Percentiles rank a stretch among this genome's conserved stretches.
Evolutionary conservation across 73 alveolate species (phyloP).

Genomic region (Paramecium primaurelia): DNA sequence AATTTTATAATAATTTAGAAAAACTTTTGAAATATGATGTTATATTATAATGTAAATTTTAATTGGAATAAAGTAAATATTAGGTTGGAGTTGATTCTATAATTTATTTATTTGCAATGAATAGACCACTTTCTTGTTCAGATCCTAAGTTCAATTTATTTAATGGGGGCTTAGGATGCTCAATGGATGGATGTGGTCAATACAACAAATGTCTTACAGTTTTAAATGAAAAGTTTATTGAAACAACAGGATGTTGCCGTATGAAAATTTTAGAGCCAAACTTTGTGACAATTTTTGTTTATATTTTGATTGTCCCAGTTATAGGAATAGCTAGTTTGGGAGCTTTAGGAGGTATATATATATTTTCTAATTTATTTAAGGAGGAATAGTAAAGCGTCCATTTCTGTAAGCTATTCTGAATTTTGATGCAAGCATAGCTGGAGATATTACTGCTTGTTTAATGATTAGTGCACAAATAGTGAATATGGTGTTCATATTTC

Average conservation of each 20-base stretch:
- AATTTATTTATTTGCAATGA: background rate
- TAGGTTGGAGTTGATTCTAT: background rate
- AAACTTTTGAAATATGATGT: background rate
- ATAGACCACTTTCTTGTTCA: background rate
- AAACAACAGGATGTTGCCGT: slow-evolving; percentile 15
- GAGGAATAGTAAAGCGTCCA: slow-evolving; percentile 43
- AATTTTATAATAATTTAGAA: background rate
- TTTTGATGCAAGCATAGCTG: background rate
- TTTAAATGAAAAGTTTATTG: background rate
- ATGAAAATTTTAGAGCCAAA: background rate
- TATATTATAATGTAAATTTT: background rate
- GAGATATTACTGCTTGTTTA: background rate
- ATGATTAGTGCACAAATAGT: background rate
- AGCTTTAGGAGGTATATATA: slow-evolving; percentile 28
- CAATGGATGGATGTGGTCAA: background rate
- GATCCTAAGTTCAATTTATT: background rate
- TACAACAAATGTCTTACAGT: background rate
- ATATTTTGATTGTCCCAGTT: slow-evolving; percentile 6
- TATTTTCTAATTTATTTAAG: background rate
- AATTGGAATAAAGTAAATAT: background rate
- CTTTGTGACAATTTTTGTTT: background rate
- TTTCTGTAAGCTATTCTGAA: background rate
- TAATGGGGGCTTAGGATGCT: slow-evolving; percentile 11
- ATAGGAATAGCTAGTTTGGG: slow-evolving; percentile 31
- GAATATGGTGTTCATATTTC: background rate